Base-by-base conservation (phyloP, 257 asterid genomes). In the Penstemon eatonii region DNA sequence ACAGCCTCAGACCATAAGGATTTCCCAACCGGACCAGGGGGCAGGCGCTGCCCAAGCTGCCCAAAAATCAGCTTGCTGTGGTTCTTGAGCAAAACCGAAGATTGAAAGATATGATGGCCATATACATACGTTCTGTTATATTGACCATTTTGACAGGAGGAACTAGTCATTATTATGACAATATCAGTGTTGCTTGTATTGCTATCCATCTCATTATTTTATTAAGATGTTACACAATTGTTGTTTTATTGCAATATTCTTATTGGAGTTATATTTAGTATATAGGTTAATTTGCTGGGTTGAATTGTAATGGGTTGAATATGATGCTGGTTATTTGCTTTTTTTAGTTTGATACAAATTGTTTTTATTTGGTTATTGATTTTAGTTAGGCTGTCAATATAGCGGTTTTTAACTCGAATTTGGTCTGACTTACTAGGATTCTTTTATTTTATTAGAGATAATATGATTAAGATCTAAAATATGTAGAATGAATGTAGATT, bases 1-100 rank as follows among this genome's bases (percentile, higher is more conserved):
- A 81, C 89, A 91, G 96, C 95, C 95, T 45, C 95, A 83, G 66
- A 73, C 95, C 73, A 82, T 91, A 67, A 82, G 78, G 79, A 91
- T 91, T 66, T 72, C 67, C 81, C 91, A 84, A 80, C 73, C 90
- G 10, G 95, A 89, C 75, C 96, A 86, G 81, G 12, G 77, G 45
- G 75, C 63, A 18, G 96, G 95, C 52, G 73, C 84, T 41, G 81
- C 83, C 58, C 78, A 79, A 67, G 79, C 84, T 67, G 87, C 91
- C 60, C 89, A 79, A 81, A 85, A 86, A 70, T 90, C 95, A 49
- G 86, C 90, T 63, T 90, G 97, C 86, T 90, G 97, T 67, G 96
- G 96, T 60, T 86, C 87, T 65, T 89, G 74, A 86, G 76, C 71
- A 56, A 53, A 59, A 75, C 43, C 43, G 42, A 62, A 43, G 56